Evolutionary conservation across 441 rosid genomes (phyloP).

Genomic region (Populus hybrid): DNA sequence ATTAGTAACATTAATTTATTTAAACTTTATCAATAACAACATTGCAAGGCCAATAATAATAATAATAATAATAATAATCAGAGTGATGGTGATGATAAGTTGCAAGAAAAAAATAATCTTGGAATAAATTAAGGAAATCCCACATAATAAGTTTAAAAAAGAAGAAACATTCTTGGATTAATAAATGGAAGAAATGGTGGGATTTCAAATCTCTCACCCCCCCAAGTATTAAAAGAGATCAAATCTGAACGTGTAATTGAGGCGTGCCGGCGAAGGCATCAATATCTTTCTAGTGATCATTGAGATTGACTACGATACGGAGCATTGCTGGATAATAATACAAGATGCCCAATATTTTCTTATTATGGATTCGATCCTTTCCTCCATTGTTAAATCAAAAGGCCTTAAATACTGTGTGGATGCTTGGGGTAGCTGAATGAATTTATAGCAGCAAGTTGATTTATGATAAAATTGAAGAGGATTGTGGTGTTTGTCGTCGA

Average conservation of each 20-base stretch:
- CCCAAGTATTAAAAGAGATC: not conserved
- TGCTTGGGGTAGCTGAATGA: too few species aligned
- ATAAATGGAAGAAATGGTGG: not conserved
- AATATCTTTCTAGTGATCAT: not conserved
- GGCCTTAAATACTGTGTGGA: too few species aligned
- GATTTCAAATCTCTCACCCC: not conserved
- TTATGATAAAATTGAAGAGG: too few species aligned
- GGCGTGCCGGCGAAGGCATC: too few species aligned
- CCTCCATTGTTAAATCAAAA: not conserved
- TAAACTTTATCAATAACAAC: not conserved
- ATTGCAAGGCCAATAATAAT: too few species aligned
- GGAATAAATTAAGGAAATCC: not conserved
- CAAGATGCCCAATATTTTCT: not conserved
- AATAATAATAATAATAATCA: too few species aligned
- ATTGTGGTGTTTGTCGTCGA: too few species aligned
- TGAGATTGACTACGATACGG: not conserved
- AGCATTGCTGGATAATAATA: not conserved
- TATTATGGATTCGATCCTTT: not conserved
- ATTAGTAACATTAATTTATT: not conserved
- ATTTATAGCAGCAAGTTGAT: too few species aligned
- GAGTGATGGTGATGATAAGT: too few species aligned
- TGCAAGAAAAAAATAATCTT: too few species aligned
- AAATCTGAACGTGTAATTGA: too few species aligned
- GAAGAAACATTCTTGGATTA: not conserved
- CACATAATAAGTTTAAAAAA: not conserved